Percentiles rank a stretch among this genome's conserved stretches.
Conservation (phyloP, 73 alveolate genomes). For the Paramecium tetraurelia region DNA sequence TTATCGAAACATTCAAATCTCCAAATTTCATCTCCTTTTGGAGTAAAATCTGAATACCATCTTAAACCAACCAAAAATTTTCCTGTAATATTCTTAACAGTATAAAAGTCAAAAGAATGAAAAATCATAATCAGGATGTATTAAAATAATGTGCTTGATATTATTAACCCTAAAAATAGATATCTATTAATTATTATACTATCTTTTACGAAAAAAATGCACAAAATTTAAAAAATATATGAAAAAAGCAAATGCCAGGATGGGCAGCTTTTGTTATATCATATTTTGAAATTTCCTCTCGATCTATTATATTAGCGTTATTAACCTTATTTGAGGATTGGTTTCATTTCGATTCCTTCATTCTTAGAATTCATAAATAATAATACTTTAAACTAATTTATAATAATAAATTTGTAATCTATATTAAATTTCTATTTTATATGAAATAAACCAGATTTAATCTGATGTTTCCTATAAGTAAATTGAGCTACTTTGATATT, state of each 20-base stretch:
- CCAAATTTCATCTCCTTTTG: constrained; percentile 26
- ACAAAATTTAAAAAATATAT: constrained; percentile 46
- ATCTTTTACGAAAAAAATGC: constrained; percentile 45
- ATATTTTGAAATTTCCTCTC: neutral
- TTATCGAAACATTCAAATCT: constrained; percentile 24
- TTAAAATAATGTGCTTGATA: neutral
- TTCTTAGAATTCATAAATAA: neutral
- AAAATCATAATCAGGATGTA: constrained; percentile 4
- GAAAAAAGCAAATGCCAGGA: constrained; percentile 32
- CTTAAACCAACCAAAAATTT: constrained; percentile 46
- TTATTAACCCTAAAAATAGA: constrained; percentile 29
- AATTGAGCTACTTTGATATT: no score
- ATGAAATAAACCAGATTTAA: no score
- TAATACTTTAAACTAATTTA: neutral
- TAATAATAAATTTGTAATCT: neutral
- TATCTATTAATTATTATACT: neutral
- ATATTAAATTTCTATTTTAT: no score
- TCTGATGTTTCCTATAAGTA: no score
- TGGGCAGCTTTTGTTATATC: constrained; percentile 27
- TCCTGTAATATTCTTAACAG: constrained; percentile 37
- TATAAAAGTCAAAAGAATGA: constrained; percentile 33
- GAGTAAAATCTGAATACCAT: constrained; percentile 33
- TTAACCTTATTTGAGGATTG: neutral
- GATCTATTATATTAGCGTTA: neutral
- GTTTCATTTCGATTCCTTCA: constrained; percentile 2